phyloP scores from a whole-genome alignment of 768 basidiomycete genomes.

The Phaffia australis region DNA sequence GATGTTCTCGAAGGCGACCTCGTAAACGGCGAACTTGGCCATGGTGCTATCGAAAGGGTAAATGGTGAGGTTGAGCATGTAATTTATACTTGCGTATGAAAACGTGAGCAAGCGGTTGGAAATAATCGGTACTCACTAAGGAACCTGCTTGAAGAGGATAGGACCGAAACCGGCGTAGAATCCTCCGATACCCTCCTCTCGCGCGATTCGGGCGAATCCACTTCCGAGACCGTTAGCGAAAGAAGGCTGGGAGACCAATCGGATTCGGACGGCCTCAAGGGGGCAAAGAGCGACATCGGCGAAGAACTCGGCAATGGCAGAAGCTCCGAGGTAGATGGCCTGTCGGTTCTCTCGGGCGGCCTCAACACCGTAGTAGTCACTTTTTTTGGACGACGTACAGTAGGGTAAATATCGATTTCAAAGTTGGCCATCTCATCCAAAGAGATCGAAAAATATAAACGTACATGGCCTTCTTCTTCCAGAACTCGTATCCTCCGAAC shows the following conservation, averaged over 20 bases:
- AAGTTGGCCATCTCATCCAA: too few species aligned
- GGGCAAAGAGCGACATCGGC: conserved; percentile 86
- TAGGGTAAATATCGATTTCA: too few species aligned
- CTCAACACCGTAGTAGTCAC: conserved; percentile 60
- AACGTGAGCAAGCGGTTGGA: not conserved
- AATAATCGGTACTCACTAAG: conserved; percentile 40
- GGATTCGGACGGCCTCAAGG: conserved; percentile 40
- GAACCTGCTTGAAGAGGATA: conserved; percentile 58
- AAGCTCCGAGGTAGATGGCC: conserved; percentile 84
- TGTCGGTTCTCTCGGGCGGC: conserved; percentile 38
- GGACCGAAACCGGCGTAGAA: conserved; percentile 45
- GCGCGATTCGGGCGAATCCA: conserved; percentile 40
- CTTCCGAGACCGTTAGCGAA: conserved; percentile 40
- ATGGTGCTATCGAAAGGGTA: not conserved
- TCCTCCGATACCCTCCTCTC: conserved; percentile 40
- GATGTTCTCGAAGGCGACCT: conserved; percentile 80
- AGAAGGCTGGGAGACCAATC: conserved; percentile 41
- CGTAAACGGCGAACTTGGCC: conserved; percentile 59
- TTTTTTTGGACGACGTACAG: too few species aligned
- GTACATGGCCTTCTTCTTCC: conserved; percentile 75
- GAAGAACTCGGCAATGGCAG: conserved; percentile 89
- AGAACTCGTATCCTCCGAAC: conserved; percentile 88
- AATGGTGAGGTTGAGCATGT: not conserved
- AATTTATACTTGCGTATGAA: not conserved
- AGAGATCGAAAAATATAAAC: too few species aligned